A percentile compares a stretch with the other conserved stretches of the same genome.
phyloP scores from a whole-genome alignment of 345 rosid species.

The Lepidium africanum region DNA sequence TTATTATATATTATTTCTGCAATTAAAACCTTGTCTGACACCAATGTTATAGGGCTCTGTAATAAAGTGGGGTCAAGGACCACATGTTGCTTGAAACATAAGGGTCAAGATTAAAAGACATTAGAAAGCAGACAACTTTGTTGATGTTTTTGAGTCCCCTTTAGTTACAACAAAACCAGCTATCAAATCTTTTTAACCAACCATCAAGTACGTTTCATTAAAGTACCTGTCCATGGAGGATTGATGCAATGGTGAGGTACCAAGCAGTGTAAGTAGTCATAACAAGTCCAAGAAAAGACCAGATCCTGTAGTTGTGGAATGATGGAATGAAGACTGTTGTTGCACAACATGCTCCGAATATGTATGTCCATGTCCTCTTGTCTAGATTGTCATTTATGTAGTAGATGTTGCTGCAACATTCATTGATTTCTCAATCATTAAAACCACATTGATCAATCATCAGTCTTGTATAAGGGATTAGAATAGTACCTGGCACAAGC shows the following conservation, averaged over 20 bases:
- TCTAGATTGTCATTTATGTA: conserved; percentile 97
- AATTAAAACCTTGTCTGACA: conserved; percentile 18
- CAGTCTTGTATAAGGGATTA: not conserved
- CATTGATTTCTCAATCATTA: not conserved
- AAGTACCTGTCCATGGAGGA: conserved; percentile 90
- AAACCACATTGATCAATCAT: not conserved
- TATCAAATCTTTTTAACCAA: not conserved
- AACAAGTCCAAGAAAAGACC: conserved; percentile 96
- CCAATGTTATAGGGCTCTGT: conserved; percentile 5
- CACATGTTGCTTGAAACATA: conserved; percentile 26
- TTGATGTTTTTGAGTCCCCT: conserved; percentile 24
- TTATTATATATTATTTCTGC: not conserved
- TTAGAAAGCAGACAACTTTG: conserved; percentile 23
- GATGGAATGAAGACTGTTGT: conserved; percentile 98
- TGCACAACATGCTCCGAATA: conserved; percentile 98
- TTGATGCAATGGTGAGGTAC: conserved; percentile 91
- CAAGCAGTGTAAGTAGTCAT: conserved; percentile 99
- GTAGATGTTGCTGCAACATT: conserved; percentile 77
- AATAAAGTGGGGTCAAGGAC: conserved; percentile 7
- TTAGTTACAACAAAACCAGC: conserved; percentile 8
- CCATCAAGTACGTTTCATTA: not conserved
- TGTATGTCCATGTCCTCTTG: conserved; percentile 99
- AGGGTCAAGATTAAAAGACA: not conserved
- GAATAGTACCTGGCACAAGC: conserved; percentile 86
- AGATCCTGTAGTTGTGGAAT: conserved; percentile 95